Evolutionary conservation across 768 basidiomycete genomes (phyloP), one percentile per base, ranked within the genome.

Genomic region (Lactarius hatsudake): DNA sequence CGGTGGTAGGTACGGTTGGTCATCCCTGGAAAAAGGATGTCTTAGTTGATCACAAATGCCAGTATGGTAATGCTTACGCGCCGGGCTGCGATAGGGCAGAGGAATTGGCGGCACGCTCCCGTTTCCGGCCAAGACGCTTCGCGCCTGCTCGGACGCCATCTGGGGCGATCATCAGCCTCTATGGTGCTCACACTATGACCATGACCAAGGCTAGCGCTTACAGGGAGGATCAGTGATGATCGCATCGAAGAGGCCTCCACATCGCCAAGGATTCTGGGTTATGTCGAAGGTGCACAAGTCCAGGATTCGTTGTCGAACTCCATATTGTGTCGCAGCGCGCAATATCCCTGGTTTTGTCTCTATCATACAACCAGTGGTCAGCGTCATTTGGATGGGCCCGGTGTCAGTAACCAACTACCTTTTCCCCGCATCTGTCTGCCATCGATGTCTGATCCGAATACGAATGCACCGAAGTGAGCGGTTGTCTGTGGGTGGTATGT

Each of bases 341-440:
- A 90, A 75, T 61, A 97, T 84, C 0, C 96, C 96, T 0, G 93
- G 87, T 1, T 74, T 76, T 23, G 79, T 73, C 9, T 73, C 80
- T 82, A 28, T 28, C 26, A 28, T 28, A 53, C 5, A 42, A 57
- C 38, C 42, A 32, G 13, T 45, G 42, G 72, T 61, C 12, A 54
- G 45, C 10, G 23, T 23, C n/a, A 3, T 34, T 56, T 18, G 18
- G 5, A 42, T 28, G 6, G 6, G 8, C 42, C 5, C 63, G 3
- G 3, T 30, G 17, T 17, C 15, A 13, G 56, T n/a, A 38, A 51
- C 61, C 32, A 43, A 5, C 62, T 70, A 90, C 94, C 85, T 83
- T 93, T 96, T 20, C 97, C 97, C 67, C 94, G 82, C 90, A 98
- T 96, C 75, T 98, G 96, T 51, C 97, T 83, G 0, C 97, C 97